Evolutionary conservation across 2,329 filamentous ascomycete genomes (phyloP), one percentile per base, ranked within the genome.

Genomic region (Fusarium ramigenum): DNA sequence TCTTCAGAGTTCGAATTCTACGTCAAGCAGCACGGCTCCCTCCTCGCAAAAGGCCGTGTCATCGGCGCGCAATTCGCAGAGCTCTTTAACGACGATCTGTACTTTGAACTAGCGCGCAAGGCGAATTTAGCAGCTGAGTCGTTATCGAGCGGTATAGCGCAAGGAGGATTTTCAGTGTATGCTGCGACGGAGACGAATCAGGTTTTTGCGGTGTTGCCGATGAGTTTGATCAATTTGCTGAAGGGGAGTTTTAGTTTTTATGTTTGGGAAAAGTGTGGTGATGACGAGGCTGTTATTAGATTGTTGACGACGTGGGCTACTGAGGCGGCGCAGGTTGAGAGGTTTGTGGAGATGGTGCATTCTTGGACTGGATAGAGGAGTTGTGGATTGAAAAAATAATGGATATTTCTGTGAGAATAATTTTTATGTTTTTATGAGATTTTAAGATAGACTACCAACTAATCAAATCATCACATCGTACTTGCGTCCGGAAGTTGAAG

Each of bases 291-390:
- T 0, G 82, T 86, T 8, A 80, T 87, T 8, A 80, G 86, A 14
- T 74, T 87, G 54, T 77, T 87, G 34, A 87, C 86, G 4, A 87
- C 85, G 1, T 87, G 86, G 86, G 85, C 86, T 14, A 87, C 86
- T 8, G 83, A 86, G 19, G 71, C 72, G 7, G 66, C 75, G 21
- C 80, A 86, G 77, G 79, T 87, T 18, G 83, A 86, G 28, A 79
- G 74, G 28, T 84, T 84, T 36, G 74, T 75, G 52, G 58, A 34
- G 18, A 36, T 75, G 23, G 70, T 75, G 15, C 63, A 75, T 28
- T 25, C n/a, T n/a, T 77, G 75, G 75, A 47, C 11, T 5, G 46
- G 10, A 28, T 53, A 62, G 36, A 43, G 18, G 18, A 2, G 21
- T 34, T 30, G 8, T 15, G 15, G 11, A 10, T 3, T 25, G 9